Conservation (phyloP, 441 rosid genomes). For the Adansonia gregorii region DNA sequence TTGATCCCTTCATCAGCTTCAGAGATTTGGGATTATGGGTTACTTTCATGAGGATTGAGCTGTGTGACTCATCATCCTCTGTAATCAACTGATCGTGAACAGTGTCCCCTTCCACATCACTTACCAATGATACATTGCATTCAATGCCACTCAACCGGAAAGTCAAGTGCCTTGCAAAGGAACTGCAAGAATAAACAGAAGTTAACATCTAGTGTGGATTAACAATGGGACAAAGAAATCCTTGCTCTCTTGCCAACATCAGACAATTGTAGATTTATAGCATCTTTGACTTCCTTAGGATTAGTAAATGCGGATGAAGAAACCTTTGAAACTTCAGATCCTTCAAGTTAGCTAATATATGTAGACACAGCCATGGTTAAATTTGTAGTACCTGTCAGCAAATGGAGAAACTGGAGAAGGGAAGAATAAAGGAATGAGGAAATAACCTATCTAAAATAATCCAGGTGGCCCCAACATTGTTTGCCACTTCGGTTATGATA, state of each 20-base stretch:
- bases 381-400: background rate
- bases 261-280: background rate
- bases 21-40: slow-evolving; percentile 32
- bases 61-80: slow-evolving; percentile 24
- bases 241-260: background rate
- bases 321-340: background rate
- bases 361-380: background rate
- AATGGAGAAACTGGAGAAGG: background rate
- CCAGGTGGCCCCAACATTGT: slow-evolving; percentile 44
- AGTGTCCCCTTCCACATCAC: slow-evolving; percentile 30
- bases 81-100: background rate
- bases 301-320: background rate
- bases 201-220: background rate
- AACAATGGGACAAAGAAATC: background rate
- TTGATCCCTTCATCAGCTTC: slow-evolving; percentile 30
- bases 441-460: slow-evolving; percentile 45
- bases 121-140: slow-evolving; percentile 37
- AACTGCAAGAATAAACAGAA: slow-evolving; percentile 34
- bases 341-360: background rate
- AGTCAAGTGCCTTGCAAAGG: slow-evolving; percentile 38
- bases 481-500: slow-evolving; percentile 44
- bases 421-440: background rate
- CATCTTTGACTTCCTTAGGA: background rate
- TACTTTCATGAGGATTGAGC: slow-evolving; percentile 24
- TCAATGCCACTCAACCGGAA: slow-evolving; percentile 39